Conservation (phyloP, 805 yeast genomes). For the Sugiyamaella floridensis region DNA sequence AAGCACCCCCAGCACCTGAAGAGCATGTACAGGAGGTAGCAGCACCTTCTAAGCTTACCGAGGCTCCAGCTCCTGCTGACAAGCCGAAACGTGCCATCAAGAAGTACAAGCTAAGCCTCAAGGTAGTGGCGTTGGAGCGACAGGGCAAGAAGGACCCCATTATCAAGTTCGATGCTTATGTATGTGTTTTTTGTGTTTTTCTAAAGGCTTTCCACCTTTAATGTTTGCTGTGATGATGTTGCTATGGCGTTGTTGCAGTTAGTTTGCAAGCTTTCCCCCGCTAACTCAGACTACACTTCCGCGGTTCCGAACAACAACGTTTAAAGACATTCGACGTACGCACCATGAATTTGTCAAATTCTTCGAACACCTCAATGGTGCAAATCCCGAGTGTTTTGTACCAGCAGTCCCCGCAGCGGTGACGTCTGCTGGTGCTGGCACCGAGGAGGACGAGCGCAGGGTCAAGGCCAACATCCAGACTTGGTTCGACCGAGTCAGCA, state of each 20-base stretch:
- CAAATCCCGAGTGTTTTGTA: conserved; percentile 87
- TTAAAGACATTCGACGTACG: conserved; percentile 73
- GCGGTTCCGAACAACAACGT: conserved; percentile 60
- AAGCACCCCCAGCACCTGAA: neutral
- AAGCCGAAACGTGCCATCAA: conserved; percentile 11
- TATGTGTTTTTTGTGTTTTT: neutral
- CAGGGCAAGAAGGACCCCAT: conserved; percentile 73
- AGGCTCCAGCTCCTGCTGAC: neutral
- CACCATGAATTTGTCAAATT: conserved; percentile 69
- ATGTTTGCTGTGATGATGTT: neutral
- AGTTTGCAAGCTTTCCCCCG: neutral
- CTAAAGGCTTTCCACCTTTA: neutral
- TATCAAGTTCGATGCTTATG: conserved; percentile 56
- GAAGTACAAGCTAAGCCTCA: conserved; percentile 42
- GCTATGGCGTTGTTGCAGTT: neutral
- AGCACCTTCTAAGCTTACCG: neutral
- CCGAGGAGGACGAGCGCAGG: conserved; percentile 66
- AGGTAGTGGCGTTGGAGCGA: conserved; percentile 64
- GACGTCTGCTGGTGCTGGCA: conserved; percentile 76
- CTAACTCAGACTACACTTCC: conserved; percentile 51
- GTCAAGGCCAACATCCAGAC: conserved; percentile 58
- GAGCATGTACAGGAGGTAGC: neutral
- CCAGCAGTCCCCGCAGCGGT: conserved; percentile 76
- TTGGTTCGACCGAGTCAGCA: conserved; percentile 74
- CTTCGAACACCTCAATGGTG: conserved; percentile 68